Evolutionary conservation across 73 alveolate genomes (phyloP), one percentile per base, ranked within the genome.

Genomic region (Uronychia binucleata): DNA sequence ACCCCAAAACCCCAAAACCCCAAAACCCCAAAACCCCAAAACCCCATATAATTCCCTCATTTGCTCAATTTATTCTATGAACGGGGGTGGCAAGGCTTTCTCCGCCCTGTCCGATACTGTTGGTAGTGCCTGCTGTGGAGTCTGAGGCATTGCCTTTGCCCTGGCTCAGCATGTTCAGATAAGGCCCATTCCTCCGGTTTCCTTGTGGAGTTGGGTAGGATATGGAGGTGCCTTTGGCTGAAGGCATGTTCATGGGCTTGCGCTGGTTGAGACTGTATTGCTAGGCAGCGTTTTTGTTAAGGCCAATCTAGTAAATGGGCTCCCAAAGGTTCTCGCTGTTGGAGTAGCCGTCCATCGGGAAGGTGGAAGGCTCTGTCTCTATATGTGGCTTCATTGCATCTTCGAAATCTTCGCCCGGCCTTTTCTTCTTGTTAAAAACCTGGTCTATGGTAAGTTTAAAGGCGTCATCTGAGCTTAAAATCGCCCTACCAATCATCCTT

Each of bases 401-500:
- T 83, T 83, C 79, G 34, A 79, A 75, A 81, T 46, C 67, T 11
- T 46, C 67, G 19, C 5, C 19, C 67, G 67, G 11, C 82, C 79
- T 46, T 34, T 1, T 58, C 77, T 81, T 29, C 27, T 59, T 81
- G 86, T 86, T 86, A 57, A 86, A 59, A 78, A 79, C 59, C 34
- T 86, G 88, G 58, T 86, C 80, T 19, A 86, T 83, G 33, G 98
- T 94, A 29, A 94, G 82, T 58, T 89, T 85, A 28, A 94, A 84
- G 82, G 91, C 89, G 87, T 94, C 98, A 77, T 94, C n/a, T n/a
- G n/a, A n/a, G n/a, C n/a, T n/a, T n/a, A n/a, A n/a, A n/a, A n/a
- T n/a, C n/a, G n/a, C 83, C 92, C 76, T 86, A 31, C 92, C 98
- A 25, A 97, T 88, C 98, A 97, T 95, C 90, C 99, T 88, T 33